Conservation (phyloP, 75 land plant species). For the Picea glauca region DNA sequence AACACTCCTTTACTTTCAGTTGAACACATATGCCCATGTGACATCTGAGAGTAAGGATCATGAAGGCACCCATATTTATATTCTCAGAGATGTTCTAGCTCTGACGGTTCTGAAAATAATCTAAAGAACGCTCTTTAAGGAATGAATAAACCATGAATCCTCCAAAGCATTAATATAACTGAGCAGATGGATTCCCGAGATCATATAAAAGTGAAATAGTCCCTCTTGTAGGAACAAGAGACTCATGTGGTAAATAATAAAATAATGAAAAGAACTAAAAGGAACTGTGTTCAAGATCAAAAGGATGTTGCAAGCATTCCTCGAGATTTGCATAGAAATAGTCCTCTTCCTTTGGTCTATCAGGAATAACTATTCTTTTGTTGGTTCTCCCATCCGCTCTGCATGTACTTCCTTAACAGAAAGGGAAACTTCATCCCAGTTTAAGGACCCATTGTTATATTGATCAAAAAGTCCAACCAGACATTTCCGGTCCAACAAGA, state of each 20-base stretch:
- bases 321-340: constrained; percentile 92
- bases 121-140: background rate
- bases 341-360: constrained; percentile 88
- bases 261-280: constrained; percentile 4
- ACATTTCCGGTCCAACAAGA: constrained; percentile 50
- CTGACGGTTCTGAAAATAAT: background rate
- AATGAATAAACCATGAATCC: background rate
- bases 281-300: constrained; percentile 6
- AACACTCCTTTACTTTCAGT: background rate
- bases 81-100: background rate
- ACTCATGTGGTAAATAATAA: constrained; percentile 2
- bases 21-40: background rate
- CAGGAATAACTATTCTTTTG: constrained; percentile 48
- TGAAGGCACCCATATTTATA: background rate
- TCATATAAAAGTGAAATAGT: background rate
- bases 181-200: background rate
- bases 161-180: constrained; percentile 7
- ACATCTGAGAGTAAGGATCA: background rate
- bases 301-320: constrained; percentile 50
- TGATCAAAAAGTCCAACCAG: constrained; percentile 64
- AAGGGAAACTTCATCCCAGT: constrained; percentile 69
- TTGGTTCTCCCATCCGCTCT: constrained; percentile 55
- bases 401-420: constrained; percentile 56
- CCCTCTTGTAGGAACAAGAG: background rate
- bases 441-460: constrained; percentile 42